Evolutionary conservation across 768 basidiomycete genomes (phyloP), one percentile per base, ranked within the genome.

Genomic region (Boletus eberwhitei): DNA sequence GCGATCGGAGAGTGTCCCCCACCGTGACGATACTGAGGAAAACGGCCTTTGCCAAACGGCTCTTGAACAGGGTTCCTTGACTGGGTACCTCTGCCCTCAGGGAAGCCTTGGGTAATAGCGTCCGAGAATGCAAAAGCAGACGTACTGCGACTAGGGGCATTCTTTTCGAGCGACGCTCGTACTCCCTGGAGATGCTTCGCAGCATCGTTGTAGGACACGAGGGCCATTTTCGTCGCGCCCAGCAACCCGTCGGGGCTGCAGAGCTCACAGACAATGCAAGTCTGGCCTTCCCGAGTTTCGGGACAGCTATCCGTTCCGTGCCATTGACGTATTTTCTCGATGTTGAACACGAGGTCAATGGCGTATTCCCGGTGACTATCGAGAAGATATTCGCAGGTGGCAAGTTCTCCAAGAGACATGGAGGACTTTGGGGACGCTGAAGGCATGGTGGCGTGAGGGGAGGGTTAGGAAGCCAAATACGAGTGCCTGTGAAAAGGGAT

Each of bases 331-430:
- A 63, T 13, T 5, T 24, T 13, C 26, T 58, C 52, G n/a, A 62
- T 16, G 36, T 14, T 50, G 46, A 53, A 55, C 37, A 52, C 46
- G 45, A 65, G 52, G n/a, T 51, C 50, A 12, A 34, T 17, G n/a
- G 55, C 53, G 26, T 55, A 59, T 36, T 49, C 38, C 9, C 48
- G 50, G 8, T 60, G 52, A 35, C 46, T 17, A 0, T 56, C 48
- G 36, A 65, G 60, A 35, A 62, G 29, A 11, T 53, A 52, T 29
- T 65, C 38, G 32, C 64, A 62, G 21, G 40, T 26, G 32, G 31
- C 43, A 14, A 65, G 54, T 50, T 64, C 60, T 4, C 16, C 52
- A 16, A 19, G 48, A 19, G 64, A 58, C 60, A 64, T 52, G 43
- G 46, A 12, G 5, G 38, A 7, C 21, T 37, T 43, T 24, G 41